Percentiles rank a stretch among this genome's conserved stretches.
phyloP scores from a whole-genome alignment of 179 eudicot species.

The Silene coronaria region DNA sequence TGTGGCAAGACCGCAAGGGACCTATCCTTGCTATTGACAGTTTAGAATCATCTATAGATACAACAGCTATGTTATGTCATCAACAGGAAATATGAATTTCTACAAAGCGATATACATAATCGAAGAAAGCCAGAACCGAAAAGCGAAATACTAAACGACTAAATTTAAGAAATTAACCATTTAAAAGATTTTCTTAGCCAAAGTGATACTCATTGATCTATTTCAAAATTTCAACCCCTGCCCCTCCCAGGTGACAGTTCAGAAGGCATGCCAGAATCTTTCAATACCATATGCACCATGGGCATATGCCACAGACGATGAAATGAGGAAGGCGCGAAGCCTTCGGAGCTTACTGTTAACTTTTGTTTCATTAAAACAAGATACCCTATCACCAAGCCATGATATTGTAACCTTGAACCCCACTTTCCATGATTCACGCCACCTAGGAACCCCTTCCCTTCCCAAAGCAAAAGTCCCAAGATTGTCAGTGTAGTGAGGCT shows the following conservation, averaged over 20 bases:
- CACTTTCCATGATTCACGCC: neutral
- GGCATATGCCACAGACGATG: neutral
- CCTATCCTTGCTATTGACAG: neutral
- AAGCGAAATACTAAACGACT: neutral
- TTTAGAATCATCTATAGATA: neutral
- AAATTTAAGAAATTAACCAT: neutral
- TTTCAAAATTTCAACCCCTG: too few relatives aligned
- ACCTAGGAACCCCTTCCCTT: too few relatives aligned
- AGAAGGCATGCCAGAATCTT: too few relatives aligned
- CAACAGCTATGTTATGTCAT: neutral
- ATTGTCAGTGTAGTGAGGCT: too few relatives aligned
- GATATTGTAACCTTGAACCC: neutral
- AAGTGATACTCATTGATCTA: neutral
- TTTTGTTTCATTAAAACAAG: neutral
- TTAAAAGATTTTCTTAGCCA: neutral
- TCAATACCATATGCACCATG: neutral
- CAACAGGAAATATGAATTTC: neutral
- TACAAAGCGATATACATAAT: neutral
- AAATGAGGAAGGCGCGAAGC: too few relatives aligned
- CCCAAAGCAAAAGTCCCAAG: too few relatives aligned
- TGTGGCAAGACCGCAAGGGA: neutral
- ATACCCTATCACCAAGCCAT: neutral
- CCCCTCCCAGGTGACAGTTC: neutral
- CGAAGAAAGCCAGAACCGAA: neutral
- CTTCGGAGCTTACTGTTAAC: too few relatives aligned